Percentiles rank a stretch among this genome's conserved stretches.
These are phyloP conservation scores for Pseudogymnoascus sp. DNA, from an alignment of 2,329 filamentous ascomycete species.

Conservation along the genomic window DNA sequence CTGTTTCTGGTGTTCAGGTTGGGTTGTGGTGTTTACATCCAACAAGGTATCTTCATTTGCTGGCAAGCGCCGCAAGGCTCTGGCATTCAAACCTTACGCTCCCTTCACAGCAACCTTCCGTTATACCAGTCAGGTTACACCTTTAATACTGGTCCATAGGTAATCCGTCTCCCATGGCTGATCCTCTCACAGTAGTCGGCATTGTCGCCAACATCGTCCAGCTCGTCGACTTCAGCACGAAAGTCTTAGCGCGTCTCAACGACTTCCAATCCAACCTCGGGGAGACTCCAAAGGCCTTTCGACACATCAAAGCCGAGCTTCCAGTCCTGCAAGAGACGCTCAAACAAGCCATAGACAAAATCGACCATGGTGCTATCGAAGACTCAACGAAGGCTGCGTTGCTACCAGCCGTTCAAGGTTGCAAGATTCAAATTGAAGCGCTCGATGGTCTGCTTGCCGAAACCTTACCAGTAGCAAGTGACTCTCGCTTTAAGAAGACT, in stretches of 20 bases:
- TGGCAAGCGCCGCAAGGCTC: background rate
- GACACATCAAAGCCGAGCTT: constrained; percentile 8
- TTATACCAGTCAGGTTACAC: background rate
- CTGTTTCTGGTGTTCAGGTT: background rate
- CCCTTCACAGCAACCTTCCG: background rate
- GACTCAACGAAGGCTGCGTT: constrained; percentile 3
- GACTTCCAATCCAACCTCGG: constrained; percentile 2
- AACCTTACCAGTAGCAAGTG: constrained; percentile 2
- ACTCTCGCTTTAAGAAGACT: constrained; percentile 6
- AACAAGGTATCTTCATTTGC: background rate
- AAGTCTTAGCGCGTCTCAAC: constrained; percentile 9
- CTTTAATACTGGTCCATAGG: background rate
- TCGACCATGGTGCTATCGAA: constrained; percentile 3
- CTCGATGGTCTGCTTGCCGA: constrained; percentile 10
- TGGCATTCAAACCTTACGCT: background rate
- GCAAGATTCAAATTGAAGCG: constrained; percentile 9
- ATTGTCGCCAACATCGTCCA: constrained; percentile 20
- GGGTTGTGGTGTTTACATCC: background rate
- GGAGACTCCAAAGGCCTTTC: constrained; percentile 6
- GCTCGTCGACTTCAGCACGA: constrained; percentile 13
- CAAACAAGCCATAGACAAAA: background rate
- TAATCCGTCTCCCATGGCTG: constrained; percentile 17
- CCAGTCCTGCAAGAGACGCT: constrained; percentile 10
- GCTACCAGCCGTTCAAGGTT: constrained; percentile 3
- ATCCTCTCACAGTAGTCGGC: constrained; percentile 18